Evolutionary conservation across 208 protist genomes (phyloP).

Genomic region (Phytomonas serpens): DNA sequence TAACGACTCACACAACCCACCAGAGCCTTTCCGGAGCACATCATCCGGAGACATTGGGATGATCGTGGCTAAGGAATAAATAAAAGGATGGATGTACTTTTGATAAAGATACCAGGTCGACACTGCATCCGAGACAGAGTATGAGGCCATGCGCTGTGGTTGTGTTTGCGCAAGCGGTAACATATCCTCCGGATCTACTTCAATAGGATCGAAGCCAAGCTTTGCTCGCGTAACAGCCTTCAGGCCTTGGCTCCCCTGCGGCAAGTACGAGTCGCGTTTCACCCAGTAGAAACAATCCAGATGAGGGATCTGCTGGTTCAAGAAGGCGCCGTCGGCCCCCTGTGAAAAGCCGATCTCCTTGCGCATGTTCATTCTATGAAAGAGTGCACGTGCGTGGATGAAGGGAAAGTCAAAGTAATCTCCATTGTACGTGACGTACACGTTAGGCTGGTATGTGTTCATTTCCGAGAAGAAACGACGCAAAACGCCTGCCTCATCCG

Average conservation of each 20-base stretch:
- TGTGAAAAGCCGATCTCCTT: constrained; percentile 85
- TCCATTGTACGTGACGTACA: constrained; percentile 99
- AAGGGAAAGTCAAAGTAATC: constrained; percentile 99
- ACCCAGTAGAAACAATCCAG: constrained; percentile 99
- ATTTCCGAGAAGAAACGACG: constrained; percentile 97
- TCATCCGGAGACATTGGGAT: constrained; percentile 99
- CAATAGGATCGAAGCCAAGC: constrained; percentile 98
- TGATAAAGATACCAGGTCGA: constrained; percentile 99
- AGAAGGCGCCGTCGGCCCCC: constrained; percentile 89
- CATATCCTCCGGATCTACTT: constrained; percentile 99
- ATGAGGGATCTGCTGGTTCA: constrained; percentile 90
- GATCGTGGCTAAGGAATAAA: constrained; percentile 99
- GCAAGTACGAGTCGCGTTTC: constrained; percentile 99
- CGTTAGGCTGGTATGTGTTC: constrained; percentile 90
- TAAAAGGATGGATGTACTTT: constrained; percentile 99
- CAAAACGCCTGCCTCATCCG: constrained; percentile 91
- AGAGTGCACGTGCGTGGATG: constrained; percentile 91
- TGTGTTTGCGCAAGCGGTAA: constrained; percentile 91
- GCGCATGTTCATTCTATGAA: constrained; percentile 83
- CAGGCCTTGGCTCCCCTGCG: constrained; percentile 94
- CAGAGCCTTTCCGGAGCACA: constrained; percentile 97
- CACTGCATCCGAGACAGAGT: constrained; percentile 99
- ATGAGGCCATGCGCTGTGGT: constrained; percentile 97
- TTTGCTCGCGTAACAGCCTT: constrained; percentile 98
- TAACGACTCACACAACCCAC: constrained; percentile 98